A percentile compares a stretch with the other conserved stretches of the same genome.
Conservation (phyloP, 306 rosid genomes). For the Trichosanthes cucumerina region DNA sequence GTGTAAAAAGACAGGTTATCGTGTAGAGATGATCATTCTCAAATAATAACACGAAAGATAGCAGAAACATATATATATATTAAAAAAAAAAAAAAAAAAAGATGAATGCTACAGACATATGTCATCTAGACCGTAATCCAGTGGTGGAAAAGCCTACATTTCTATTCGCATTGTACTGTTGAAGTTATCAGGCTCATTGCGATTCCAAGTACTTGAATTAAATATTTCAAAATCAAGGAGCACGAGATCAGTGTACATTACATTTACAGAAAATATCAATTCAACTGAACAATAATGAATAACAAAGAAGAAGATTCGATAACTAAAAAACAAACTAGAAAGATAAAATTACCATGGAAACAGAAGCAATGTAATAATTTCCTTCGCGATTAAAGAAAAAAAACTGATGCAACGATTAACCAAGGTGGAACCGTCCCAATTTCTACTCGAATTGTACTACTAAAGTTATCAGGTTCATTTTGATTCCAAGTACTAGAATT, state of each 20-base stretch:
- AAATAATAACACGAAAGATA: not conserved
- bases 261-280: not conserved
- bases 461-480: not conserved
- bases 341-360: constrained; percentile 52
- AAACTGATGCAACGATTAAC: not conserved
- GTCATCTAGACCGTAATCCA: not conserved
- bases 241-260: not conserved
- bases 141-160: not conserved
- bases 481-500: not conserved
- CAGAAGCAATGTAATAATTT: constrained; percentile 77
- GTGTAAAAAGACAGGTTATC: not conserved
- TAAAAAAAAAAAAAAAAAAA: not conserved
- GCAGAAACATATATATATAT: not conserved
- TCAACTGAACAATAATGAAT: not conserved
- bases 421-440: not conserved
- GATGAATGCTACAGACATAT: not conserved
- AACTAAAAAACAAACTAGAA: not conserved
- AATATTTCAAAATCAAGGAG: constrained; percentile 1
- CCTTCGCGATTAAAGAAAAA: constrained; percentile 38
- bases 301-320: not conserved
- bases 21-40: not conserved
- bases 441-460: not conserved
- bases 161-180: not conserved
- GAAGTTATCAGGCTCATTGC: not conserved
- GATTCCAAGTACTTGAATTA: not conserved